Evolutionary conservation across 768 basidiomycete genomes (phyloP), one percentile per base, ranked within the genome.

Genomic region (Lactarius sanguifluus): DNA sequence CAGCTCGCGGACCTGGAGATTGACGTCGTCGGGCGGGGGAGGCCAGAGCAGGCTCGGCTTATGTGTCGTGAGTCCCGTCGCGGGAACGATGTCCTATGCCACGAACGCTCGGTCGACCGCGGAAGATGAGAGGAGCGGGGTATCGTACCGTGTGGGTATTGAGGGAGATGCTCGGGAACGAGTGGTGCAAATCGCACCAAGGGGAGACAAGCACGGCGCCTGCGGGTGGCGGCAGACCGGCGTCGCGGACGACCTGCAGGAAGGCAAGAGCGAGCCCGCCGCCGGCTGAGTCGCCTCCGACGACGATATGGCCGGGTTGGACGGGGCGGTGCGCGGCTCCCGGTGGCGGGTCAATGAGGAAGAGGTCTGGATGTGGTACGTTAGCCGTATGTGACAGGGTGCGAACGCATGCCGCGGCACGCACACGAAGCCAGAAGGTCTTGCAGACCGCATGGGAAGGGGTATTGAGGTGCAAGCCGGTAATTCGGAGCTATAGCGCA

Each of bases 281-380:
- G 5, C 97, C 97, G 0, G 96, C 95, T n/a, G 93, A 95, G 78
- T 95, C 94, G 5, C 97, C 97, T 0, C 88, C 88, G n/a, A 98
- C 79, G 13, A 98, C 83, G 40, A 99, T 90, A 71, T 89, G 86
- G 0, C 82, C 81, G 0, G 96, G 94, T 52, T 89, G 82, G 8
- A 99, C 86, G 1, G 96, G 86, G 12, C 78, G 76, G 76, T 98
- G 97, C 25, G 84, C 79, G 5, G 92, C 87, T 2, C 80, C 90
- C 5, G 85, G 81, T 7, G 96, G 96, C 0, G 96, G 95, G n/a
- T 82, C 80, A 66, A 96, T 94, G 20, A 99, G 81, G 77, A 89
- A 99, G 5, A 99, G 75, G 72, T 97, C 92, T 93, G 65, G 23
- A 28, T 15, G 43, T 0, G 10, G 25, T 58, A 54, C n/a, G 20